Conservation (phyloP, 768 basidiomycete species). For the Suillus paluster region DNA sequence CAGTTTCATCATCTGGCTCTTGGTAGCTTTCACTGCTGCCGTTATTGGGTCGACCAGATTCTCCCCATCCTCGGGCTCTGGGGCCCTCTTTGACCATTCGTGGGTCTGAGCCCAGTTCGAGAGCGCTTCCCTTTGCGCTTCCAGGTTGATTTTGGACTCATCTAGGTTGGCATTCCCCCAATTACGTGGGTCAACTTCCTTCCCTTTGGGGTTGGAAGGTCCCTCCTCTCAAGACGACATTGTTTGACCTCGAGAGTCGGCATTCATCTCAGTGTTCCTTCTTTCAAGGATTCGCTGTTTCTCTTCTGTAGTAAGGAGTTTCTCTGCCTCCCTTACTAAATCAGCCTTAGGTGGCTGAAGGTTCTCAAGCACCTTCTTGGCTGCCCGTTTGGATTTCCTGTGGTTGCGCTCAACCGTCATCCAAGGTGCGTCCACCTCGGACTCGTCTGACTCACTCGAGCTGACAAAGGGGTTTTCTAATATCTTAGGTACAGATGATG, state of each 20-base stretch:
- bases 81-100: background rate
- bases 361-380: background rate
- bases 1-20: no score
- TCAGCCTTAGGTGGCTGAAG: background rate
- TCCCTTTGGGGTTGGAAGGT: slow-evolving; percentile 19
- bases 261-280: background rate
- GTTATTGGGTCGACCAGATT: no score
- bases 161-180: slow-evolving; percentile 18
- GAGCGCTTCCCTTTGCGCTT: slow-evolving; percentile 2
- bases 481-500: background rate
- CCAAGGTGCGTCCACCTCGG: background rate
- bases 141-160: slow-evolving; percentile 9
- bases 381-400: background rate
- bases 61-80: no score
- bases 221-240: background rate
- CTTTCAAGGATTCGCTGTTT: background rate
- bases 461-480: background rate
- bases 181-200: slow-evolving; percentile 19
- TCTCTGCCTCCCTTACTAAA: background rate
- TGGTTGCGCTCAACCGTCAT: background rate
- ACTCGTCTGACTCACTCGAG: background rate
- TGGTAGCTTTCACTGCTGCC: no score
- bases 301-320: background rate
- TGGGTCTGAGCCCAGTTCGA: background rate
- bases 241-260: background rate